Percentiles rank a stretch among this genome's conserved stretches.
Evolutionary conservation across 129 eudicot species (phyloP).

Genomic region (Arctium lappa): DNA sequence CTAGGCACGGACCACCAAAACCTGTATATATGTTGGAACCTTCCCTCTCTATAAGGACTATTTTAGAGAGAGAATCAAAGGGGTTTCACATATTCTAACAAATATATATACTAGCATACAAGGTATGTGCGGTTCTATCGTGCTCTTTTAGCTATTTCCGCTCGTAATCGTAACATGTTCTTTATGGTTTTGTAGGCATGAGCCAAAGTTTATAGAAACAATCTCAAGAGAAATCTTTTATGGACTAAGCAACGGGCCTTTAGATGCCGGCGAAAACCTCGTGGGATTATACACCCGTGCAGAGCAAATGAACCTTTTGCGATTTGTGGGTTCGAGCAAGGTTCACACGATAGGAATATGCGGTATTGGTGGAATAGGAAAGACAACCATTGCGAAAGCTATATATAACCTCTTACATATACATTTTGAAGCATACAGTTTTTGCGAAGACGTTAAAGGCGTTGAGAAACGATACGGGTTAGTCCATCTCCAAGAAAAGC

Average conservation of each 20-base stretch:
- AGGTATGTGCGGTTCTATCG: neutral
- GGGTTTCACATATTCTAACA: neutral
- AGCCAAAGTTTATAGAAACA: constrained; percentile 29
- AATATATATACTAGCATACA: too few relatives aligned
- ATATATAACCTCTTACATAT: constrained; percentile 18
- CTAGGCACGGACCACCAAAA: neutral
- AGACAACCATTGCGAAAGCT: constrained; percentile 37
- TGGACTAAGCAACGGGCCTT: constrained; percentile 22
- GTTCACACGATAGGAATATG: constrained; percentile 38
- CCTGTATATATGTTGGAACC: neutral
- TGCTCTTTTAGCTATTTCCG: neutral
- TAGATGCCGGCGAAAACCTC: constrained; percentile 27
- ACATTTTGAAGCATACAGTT: constrained; percentile 30
- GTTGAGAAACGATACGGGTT: constrained; percentile 25
- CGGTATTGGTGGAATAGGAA: constrained; percentile 42
- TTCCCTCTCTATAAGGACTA: neutral
- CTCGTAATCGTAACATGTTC: neutral
- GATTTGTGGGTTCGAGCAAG: constrained; percentile 1
- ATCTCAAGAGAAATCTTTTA: constrained; percentile 32
- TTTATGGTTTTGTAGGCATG: constrained; percentile 23
- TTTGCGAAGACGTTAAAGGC: constrained; percentile 29
- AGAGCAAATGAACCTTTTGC: constrained; percentile 26
- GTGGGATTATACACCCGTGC: constrained; percentile 30
- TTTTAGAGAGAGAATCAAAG: neutral
- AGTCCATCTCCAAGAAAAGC: constrained; percentile 20